Base-by-base conservation (phyloP, 805 yeast species). In the Kodamaea neixiangensis region DNA sequence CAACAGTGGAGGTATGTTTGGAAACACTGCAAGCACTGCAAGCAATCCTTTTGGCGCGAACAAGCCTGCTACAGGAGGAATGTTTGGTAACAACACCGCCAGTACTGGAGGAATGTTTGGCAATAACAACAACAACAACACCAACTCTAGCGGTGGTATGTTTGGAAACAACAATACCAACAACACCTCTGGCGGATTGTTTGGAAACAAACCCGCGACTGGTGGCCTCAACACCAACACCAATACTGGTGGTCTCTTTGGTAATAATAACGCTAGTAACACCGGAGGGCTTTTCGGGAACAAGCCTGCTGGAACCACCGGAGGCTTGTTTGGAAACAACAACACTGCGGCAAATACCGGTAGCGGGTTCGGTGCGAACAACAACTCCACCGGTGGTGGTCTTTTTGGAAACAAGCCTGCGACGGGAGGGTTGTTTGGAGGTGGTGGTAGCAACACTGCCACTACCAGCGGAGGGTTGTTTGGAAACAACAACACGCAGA, bases 261-360 rank as follows among this genome's bases (percentile, higher is more conserved):
- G 60, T 20, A 62, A 55, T 43, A 58, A 47, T 44, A 58, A 47
- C 49, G 54, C 55, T 52, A 62, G 49, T 54, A 56, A 46, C 58
- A 20, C 80, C 31, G 82, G 78, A 43, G 67, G 78, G 21, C 61
- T 77, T 21, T 78, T 79, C 61, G 81, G 82, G 5, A 41, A 21
- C 13, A 39, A 17, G 46, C 52, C 33, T 25, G 31, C 31, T 25
- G 31, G 31, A 11, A 25, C 31, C 7, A 25, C 31, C 3, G 72
- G 75, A 17, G 64, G 66, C 1, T 45, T 63, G 11, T 65, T 65
- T 54, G 66, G 66, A 10, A 34, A 17, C 31, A 49, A 39, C 42
- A 49, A 31, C 21, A 3, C 31, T 25, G 31, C 31, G 5, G 3
- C 31, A 7, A 25, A 7, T 25, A 7, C 31, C 29, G 29, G 29